Evolutionary conservation across 208 protist genomes (phyloP), one percentile per base, ranked within the genome.

Genomic region (Naegleria fowleri): DNA sequence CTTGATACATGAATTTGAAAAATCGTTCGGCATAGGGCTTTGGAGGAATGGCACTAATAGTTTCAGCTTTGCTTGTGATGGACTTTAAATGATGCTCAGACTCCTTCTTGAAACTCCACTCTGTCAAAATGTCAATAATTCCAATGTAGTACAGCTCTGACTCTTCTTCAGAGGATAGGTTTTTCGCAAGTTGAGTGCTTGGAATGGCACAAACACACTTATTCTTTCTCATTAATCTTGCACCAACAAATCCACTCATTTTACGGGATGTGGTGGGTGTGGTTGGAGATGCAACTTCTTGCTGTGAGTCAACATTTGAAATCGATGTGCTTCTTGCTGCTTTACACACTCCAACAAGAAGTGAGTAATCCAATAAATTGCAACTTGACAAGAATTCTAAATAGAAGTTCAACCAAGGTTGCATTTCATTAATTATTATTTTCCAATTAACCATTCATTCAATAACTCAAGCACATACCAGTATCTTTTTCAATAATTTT

Each of bases 91-190:
- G 29, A 5, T 52, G 6, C 25, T 55, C 89, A 41, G 58, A 22
- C 29, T 39, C 33, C n/a, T 91, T 91, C 11, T 83, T 91, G 7
- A 79, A 25, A 55, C 1, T 48, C 36, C 29, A 91, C 25, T 91
- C 89, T 38, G 52, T 39, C 9, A 91, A 67, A 13, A n/a, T 67
- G 39, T 91, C 89, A 16, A 91, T 43, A 41, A 91, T 86, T 38
- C 89, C 89, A 38, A 79, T 36, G 40, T 51, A 86, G n/a, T 58
- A 90, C 22, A 86, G 7, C 38, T 79, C 22, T 52, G 5, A 16
- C 4, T n/a, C 16, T 15, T 90, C 88, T 67, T 67, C 19, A 7
- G n/a, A n/a, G n/a, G n/a, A n/a, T 15, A 67, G 22, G 11, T 87
- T 29, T 19, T 29, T 87, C 0, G 48, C 43, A 67, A 67, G 11